These are phyloP conservation scores for Aspergillus chevalieri DNA, from an alignment of 2,329 filamentous ascomycete genomes.

Conservation along the genomic window DNA sequence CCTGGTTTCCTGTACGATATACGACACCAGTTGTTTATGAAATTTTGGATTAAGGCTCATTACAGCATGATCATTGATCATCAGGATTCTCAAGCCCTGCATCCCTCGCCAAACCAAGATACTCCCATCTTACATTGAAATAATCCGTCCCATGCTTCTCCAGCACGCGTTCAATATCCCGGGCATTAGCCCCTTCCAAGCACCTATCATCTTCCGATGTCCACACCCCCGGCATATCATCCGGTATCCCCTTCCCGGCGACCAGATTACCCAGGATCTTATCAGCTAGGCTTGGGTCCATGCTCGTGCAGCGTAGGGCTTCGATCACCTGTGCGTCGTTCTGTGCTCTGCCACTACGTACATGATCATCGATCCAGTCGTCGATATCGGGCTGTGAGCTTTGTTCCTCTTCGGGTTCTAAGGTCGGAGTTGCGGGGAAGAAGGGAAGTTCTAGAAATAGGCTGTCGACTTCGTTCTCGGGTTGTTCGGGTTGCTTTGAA, in stretches of 20 bases:
- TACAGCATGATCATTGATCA: constrained; percentile 1
- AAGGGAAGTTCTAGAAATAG: constrained; percentile 27
- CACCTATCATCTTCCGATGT: constrained; percentile 40
- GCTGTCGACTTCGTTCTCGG: constrained; percentile 12
- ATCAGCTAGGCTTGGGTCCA: constrained; percentile 35
- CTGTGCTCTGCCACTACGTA: constrained; percentile 22
- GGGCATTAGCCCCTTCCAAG: constrained; percentile 28
- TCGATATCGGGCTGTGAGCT: constrained; percentile 24
- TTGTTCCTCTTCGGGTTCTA: constrained; percentile 13
- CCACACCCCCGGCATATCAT: constrained; percentile 42
- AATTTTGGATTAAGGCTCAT: background rate
- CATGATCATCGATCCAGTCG: constrained; percentile 33
- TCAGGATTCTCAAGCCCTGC: constrained; percentile 10
- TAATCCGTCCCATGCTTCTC: constrained; percentile 40
- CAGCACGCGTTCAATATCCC: constrained; percentile 28
- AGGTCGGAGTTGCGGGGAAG: constrained; percentile 16
- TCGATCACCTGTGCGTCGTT: constrained; percentile 26
- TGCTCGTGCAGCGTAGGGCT: constrained; percentile 35
- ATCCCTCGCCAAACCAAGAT: constrained; percentile 25
- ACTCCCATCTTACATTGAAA: constrained; percentile 32
- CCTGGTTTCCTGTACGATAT: background rate
- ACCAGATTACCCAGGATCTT: constrained; percentile 27
- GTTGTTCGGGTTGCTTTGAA: background rate
- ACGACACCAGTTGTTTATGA: background rate
- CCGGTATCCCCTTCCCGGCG: constrained; percentile 31